Evolutionary conservation across 192 early-diverging fungal genomes (phyloP).

Genomic region (Allomyces macrogynus): DNA sequence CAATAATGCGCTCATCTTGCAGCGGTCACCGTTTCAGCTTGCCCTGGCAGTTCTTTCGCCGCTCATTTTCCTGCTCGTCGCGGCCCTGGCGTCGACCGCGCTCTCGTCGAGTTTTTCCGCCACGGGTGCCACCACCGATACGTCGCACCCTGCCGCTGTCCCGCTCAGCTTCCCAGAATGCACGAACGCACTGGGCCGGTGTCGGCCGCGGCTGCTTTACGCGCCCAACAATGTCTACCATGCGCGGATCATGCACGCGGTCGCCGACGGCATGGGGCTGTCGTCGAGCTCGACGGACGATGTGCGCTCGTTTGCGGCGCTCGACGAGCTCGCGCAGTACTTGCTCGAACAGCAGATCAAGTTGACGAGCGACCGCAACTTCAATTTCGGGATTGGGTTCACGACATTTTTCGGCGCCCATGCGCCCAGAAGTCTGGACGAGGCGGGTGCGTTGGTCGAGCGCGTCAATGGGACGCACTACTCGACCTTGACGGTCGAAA

Average conservation of each 20-base stretch:
- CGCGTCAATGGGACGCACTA: neutral
- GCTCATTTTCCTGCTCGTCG: neutral
- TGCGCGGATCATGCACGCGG: neutral
- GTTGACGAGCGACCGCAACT: neutral
- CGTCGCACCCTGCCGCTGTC: neutral
- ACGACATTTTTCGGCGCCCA: neutral
- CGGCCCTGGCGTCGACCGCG: neutral
- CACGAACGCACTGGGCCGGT: neutral
- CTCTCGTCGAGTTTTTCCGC: neutral
- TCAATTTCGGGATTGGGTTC: neutral
- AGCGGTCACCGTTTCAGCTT: neutral
- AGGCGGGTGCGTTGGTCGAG: neutral
- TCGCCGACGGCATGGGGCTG: neutral
- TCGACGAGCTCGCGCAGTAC: neutral
- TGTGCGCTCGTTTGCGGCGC: neutral
- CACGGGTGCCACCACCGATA: neutral
- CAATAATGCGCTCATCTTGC: neutral
- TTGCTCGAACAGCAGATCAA: neutral
- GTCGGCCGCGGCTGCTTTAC: neutral
- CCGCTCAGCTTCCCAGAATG: neutral
- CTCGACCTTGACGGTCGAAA: neutral
- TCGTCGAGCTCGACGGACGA: neutral
- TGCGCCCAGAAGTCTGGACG: neutral
- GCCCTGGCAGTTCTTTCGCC: neutral
- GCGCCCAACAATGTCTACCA: neutral